A percentile compares a stretch with the other conserved stretches of the same genome.
Conservation (phyloP, 2,329 filamentous ascomycete genomes). For the Alternaria gaisen region DNA sequence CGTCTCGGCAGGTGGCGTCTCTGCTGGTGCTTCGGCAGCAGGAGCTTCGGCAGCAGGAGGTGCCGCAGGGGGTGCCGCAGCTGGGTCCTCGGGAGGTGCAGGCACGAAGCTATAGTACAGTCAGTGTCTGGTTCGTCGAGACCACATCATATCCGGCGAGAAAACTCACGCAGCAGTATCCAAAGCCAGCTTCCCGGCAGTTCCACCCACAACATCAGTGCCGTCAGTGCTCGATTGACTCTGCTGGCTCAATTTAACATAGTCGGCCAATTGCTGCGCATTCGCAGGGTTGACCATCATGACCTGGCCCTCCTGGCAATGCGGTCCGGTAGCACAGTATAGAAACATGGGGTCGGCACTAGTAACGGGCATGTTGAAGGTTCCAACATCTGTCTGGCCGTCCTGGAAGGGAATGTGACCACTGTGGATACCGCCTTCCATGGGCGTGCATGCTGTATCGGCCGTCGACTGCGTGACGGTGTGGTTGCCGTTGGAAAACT, state of each 20-base stretch:
- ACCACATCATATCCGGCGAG: not conserved
- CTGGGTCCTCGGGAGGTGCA: slow-evolving; percentile 30
- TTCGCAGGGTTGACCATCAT: slow-evolving; percentile 40
- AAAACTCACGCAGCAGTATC: slow-evolving; percentile 37
- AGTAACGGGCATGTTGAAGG: slow-evolving; percentile 43
- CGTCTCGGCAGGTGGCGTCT: slow-evolving; percentile 9
- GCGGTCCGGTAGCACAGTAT: slow-evolving; percentile 44
- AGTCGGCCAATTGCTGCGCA: slow-evolving; percentile 37
- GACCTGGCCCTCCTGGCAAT: slow-evolving; percentile 42
- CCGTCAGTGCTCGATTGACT: slow-evolving; percentile 35
- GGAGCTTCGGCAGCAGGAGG: slow-evolving; percentile 12
- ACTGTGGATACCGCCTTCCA: slow-evolving; percentile 39
- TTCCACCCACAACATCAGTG: slow-evolving; percentile 30
- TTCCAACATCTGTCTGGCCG: slow-evolving; percentile 41
- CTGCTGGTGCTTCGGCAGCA: not conserved
- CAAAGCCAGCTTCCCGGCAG: slow-evolving; percentile 31
- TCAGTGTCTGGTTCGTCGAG: not conserved
- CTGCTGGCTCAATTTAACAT: slow-evolving; percentile 36
- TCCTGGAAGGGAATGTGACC: slow-evolving; percentile 44
- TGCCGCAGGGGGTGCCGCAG: slow-evolving; percentile 18
- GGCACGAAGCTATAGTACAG: slow-evolving; percentile 28
- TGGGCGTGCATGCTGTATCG: slow-evolving; percentile 37
- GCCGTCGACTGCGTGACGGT: slow-evolving; percentile 42
- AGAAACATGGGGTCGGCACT: slow-evolving; percentile 42
- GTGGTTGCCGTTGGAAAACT: slow-evolving; percentile 46